Conservation (phyloP, 495 filamentous ascomycete genomes). For the Penicillium simplicissimum region DNA sequence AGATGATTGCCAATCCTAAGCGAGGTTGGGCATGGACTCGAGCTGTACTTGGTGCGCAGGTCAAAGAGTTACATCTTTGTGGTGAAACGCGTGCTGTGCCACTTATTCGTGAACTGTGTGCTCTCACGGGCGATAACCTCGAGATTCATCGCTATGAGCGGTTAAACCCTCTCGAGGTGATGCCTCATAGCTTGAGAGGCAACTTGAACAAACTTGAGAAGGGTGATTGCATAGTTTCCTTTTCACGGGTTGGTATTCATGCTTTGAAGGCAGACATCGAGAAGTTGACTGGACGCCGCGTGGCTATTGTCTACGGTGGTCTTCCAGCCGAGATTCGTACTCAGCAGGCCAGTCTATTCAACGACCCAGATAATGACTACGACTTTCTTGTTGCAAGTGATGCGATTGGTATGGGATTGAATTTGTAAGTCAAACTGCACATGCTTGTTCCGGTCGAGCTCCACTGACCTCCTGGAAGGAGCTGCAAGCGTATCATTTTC, state of each 20-base stretch:
- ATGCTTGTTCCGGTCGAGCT: not conserved
- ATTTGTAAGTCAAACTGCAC: slow-evolving; percentile 57
- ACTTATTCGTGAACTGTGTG: slow-evolving; percentile 76
- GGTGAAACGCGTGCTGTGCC: slow-evolving; percentile 84
- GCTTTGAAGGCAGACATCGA: slow-evolving; percentile 79
- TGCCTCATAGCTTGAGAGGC: slow-evolving; percentile 59
- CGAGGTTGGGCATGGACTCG: slow-evolving; percentile 98
- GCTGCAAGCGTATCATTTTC: slow-evolving; percentile 89
- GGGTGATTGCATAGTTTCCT: slow-evolving; percentile 87
- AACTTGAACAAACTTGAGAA: slow-evolving; percentile 69
- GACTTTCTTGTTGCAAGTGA: slow-evolving; percentile 93
- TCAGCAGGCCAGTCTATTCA: slow-evolving; percentile 88
- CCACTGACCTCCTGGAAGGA: slow-evolving; percentile 45
- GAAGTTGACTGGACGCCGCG: slow-evolving; percentile 67
- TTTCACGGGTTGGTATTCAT: slow-evolving; percentile 81
- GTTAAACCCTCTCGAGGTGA: slow-evolving; percentile 72
- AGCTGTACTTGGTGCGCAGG: slow-evolving; percentile 82
- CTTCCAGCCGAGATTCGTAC: slow-evolving; percentile 91
- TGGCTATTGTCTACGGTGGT: slow-evolving; percentile 90
- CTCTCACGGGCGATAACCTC: slow-evolving; percentile 77
- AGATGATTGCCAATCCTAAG: slow-evolving; percentile 82
- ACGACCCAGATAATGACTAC: slow-evolving; percentile 91
- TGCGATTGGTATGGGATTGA: slow-evolving; percentile 97
- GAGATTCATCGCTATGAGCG: slow-evolving; percentile 79
- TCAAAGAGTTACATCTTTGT: slow-evolving; percentile 89